Conservation (phyloP, 495 filamentous ascomycete species). For the Amorphotheca resinae region DNA sequence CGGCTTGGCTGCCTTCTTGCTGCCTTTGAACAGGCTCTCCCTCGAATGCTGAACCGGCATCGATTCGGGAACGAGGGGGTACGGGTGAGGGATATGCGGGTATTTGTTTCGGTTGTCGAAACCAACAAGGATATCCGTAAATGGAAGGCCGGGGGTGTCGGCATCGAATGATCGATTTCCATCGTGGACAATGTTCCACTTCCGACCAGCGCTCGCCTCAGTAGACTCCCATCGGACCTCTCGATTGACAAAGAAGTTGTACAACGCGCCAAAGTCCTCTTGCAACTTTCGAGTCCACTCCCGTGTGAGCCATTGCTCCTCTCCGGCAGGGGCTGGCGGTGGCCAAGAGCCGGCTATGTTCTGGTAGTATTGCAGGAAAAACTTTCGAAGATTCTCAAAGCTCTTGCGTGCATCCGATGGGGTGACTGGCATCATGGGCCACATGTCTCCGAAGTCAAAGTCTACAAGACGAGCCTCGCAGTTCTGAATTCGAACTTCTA, state of each 20-base stretch:
- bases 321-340: constrained; percentile 32
- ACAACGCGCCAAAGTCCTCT: constrained; percentile 54
- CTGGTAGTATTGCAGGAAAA: constrained; percentile 42
- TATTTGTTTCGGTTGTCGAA: constrained; percentile 53
- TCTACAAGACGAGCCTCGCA: constrained; percentile 44
- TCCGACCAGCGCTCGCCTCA: constrained; percentile 40
- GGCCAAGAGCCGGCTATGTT: constrained; percentile 40
- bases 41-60: constrained; percentile 29
- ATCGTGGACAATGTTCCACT: constrained; percentile 40
- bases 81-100: constrained; percentile 57
- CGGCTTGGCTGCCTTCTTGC: constrained; percentile 9
- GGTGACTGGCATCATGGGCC: constrained; percentile 31
- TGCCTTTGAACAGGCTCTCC: constrained; percentile 7
- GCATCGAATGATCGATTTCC: constrained; percentile 40
- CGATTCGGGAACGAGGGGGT: constrained; percentile 44
- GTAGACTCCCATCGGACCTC: constrained; percentile 52
- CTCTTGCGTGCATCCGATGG: constrained; percentile 29
- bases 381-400: constrained; percentile 43
- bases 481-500: constrained; percentile 47
- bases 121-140: constrained; percentile 55
- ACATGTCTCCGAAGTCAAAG: constrained; percentile 54
- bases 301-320: constrained; percentile 47
- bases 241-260: constrained; percentile 61
- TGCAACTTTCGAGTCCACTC: constrained; percentile 44
- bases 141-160: constrained; percentile 45